phyloP scores from a whole-genome alignment of 1,139 yeast species.

The Zygoascus hellenicus region DNA sequence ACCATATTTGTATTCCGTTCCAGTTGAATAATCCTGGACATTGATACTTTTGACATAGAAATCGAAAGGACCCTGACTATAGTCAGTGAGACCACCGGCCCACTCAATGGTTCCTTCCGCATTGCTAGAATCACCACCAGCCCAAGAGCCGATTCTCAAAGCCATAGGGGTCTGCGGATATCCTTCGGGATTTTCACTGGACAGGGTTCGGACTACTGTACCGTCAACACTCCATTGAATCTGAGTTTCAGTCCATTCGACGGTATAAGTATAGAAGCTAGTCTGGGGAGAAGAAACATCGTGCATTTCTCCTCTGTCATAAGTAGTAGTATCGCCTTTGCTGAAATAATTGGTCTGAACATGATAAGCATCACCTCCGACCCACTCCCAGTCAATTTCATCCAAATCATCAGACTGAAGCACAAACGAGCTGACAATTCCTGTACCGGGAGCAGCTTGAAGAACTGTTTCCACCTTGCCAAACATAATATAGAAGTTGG shows the following conservation, averaged over 20 bases:
- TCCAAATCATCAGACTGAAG: slow-evolving; percentile 82
- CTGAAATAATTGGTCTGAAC: slow-evolving; percentile 80
- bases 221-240: slow-evolving; percentile 64
- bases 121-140: slow-evolving; percentile 65
- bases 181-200: slow-evolving; percentile 36
- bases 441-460: slow-evolving; percentile 68
- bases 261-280: slow-evolving; percentile 64
- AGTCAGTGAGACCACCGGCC: slow-evolving; percentile 81
- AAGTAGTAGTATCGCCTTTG: slow-evolving; percentile 69
- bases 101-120: slow-evolving; percentile 65
- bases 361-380: slow-evolving; percentile 66
- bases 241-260: slow-evolving; percentile 70
- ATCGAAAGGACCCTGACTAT: slow-evolving; percentile 56
- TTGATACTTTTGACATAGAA: slow-evolving; percentile 58
- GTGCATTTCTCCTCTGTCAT: slow-evolving; percentile 73
- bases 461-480: slow-evolving; percentile 72
- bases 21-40: slow-evolving; percentile 77
- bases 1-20: slow-evolving; percentile 57
- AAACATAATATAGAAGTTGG: slow-evolving; percentile 79
- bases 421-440: slow-evolving; percentile 73
- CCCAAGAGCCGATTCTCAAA: slow-evolving; percentile 67
- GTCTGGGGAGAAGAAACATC: slow-evolving; percentile 44
- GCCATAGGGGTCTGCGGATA: slow-evolving; percentile 79
- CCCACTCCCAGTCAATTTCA: slow-evolving; percentile 81
- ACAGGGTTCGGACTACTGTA: slow-evolving; percentile 48